Evolutionary conservation across 2,329 filamentous ascomycete genomes (phyloP).

Genomic region (Fusarium newnesense): DNA sequence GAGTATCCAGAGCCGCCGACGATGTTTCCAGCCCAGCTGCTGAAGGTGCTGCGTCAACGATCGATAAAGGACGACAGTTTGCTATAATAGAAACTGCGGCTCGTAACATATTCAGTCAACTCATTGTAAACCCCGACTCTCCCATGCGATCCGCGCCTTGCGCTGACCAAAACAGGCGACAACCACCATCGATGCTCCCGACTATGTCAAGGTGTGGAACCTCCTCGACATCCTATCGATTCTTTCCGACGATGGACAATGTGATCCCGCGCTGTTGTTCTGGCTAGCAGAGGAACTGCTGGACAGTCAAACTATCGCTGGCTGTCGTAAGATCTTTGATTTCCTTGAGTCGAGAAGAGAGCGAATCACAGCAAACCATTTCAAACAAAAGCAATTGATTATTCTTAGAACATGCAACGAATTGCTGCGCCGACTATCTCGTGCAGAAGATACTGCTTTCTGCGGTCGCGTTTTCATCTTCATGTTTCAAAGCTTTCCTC

Average conservation of each 20-base stretch:
- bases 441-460: slow-evolving; percentile 96
- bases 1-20: slow-evolving; percentile 53
- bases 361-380: slow-evolving; percentile 82
- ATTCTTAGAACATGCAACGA: slow-evolving; percentile 97
- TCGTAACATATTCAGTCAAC: slow-evolving; percentile 80
- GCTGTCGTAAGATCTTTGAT: slow-evolving; percentile 91
- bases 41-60: slow-evolving; percentile 50
- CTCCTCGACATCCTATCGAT: slow-evolving; percentile 91
- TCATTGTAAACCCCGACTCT: slow-evolving; percentile 69
- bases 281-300: slow-evolving; percentile 94
- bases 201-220: slow-evolving; percentile 90
- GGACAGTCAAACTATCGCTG: slow-evolving; percentile 94
- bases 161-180: slow-evolving; percentile 66
- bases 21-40: slow-evolving; percentile 42
- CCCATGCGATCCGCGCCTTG: slow-evolving; percentile 33
- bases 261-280: slow-evolving; percentile 83
- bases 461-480: slow-evolving; percentile 98
- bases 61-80: slow-evolving; percentile 64
- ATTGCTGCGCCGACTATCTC: slow-evolving; percentile 89
- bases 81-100: slow-evolving; percentile 85
- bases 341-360: slow-evolving; percentile 95
- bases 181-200: slow-evolving; percentile 78
- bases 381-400: slow-evolving; percentile 85
- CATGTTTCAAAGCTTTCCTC: slow-evolving; percentile 95
- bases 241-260: slow-evolving; percentile 82